A percentile compares a stretch with the other conserved stretches of the same genome.
phyloP scores from a whole-genome alignment of 225 moss, liverwort and hornwort genomes.

The Asterella californica region DNA sequence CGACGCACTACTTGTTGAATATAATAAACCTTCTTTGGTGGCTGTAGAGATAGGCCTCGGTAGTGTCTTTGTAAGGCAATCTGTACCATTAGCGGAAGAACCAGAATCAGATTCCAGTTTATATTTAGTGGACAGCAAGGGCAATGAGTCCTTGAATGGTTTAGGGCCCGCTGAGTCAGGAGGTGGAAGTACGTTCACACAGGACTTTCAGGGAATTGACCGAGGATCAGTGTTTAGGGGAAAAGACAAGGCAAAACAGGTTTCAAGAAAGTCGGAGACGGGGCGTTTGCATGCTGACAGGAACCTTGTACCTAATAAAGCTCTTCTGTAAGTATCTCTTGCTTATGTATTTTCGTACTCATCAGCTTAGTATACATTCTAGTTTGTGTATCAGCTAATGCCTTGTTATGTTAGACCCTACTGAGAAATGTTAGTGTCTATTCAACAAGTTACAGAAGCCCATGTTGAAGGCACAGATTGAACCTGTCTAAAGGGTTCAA shows the following conservation, averaged over 20 bases:
- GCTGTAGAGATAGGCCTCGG: constrained; percentile 78
- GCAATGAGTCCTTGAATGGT: constrained; percentile 34
- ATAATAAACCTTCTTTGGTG: constrained; percentile 62
- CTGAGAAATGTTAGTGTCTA: not conserved
- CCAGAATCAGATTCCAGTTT: constrained; percentile 32
- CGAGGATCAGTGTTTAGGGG: constrained; percentile 56
- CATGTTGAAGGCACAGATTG: not conserved
- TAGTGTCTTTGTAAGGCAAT: constrained; percentile 61
- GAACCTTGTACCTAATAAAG: constrained; percentile 58
- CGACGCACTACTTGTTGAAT: constrained; percentile 66
- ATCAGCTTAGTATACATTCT: not conserved
- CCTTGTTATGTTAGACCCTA: not conserved
- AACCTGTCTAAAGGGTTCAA: no score
- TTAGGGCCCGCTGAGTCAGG: constrained; percentile 38
- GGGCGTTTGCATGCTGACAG: constrained; percentile 49
- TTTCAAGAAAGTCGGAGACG: constrained; percentile 55
- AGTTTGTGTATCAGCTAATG: not conserved
- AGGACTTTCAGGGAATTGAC: constrained; percentile 55
- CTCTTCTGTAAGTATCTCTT: constrained; percentile 60
- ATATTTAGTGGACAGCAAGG: constrained; percentile 29
- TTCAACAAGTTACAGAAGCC: not conserved
- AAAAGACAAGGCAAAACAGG: constrained; percentile 79
- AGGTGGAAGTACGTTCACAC: constrained; percentile 44
- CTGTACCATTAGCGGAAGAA: constrained; percentile 41
- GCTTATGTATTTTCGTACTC: not conserved